Base-by-base conservation (phyloP, 768 basidiomycete genomes). In the Hericium coralloides region DNA sequence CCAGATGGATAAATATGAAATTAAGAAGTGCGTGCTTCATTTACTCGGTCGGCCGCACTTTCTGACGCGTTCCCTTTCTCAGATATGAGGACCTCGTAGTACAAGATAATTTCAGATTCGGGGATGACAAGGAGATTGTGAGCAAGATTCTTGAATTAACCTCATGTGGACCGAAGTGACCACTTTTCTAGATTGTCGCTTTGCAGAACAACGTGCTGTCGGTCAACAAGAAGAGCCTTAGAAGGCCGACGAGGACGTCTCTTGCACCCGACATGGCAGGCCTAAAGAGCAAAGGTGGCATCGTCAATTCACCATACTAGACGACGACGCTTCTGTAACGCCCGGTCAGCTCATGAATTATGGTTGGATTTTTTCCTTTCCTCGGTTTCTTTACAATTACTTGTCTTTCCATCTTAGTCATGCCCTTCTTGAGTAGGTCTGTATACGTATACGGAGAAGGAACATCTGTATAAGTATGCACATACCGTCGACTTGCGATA, bases 71-170 rank as follows among this genome's bases (percentile, higher is more conserved):
- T 49, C 48, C 38, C 45, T 41, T 26, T 31, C 60, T 20, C 66
- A 78, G 79, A 69, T 98, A 97, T 68, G 89, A 93, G 65, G 93
- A 95, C 64, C 78, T 81, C 49, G 94, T 98, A 57, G 94, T 98
- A 0, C 95, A 97, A 61, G 97, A 99, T 70, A 92, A 88, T 72
- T 99, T 99, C 83, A 91, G 87, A 73, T 98, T 95, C 67, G 95
- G 94, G 14, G 92, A 95, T 65, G 95, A 98, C 72, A 90, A 92
- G 66, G 87, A 98, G 68, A 98, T 99, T 67, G 92, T 93, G 64
- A 66, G 89, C 76, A 36, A 38, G 23, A 53, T 49, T 7, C 43
- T 4, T 18, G 12, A 43, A 22, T 9, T n/a, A 17, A 14, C 20
- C 49, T 52, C 12, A 37, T 36, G 49, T 49, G 20, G 26, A 58